These are phyloP conservation scores for Cyclotella atomus DNA, from an alignment of 108 stramenopile genomes.

Conservation along the genomic window DNA sequence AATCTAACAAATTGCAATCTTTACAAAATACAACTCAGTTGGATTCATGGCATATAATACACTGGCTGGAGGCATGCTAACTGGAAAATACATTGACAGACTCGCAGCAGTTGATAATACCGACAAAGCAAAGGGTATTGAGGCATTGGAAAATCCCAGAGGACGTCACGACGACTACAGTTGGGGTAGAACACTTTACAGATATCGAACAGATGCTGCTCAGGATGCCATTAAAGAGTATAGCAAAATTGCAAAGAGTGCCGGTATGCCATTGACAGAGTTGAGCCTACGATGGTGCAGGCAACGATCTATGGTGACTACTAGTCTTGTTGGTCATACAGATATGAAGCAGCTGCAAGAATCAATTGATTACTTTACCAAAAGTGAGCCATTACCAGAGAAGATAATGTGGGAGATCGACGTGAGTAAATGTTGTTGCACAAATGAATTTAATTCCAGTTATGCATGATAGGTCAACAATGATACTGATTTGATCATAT, in stretches of 20 bases:
- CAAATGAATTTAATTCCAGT: too few species aligned
- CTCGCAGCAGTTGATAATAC: conserved; percentile 79
- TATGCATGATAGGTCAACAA: too few species aligned
- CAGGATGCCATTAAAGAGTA: conserved; percentile 81
- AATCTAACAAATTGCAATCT: too few species aligned
- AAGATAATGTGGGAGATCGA: conserved; percentile 92
- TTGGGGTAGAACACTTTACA: conserved; percentile 85
- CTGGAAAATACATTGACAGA: conserved; percentile 82
- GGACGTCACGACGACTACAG: conserved; percentile 88
- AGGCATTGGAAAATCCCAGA: conserved; percentile 69
- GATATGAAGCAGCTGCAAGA: conserved; percentile 81
- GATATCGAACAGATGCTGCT: conserved; percentile 85
- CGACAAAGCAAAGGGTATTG: conserved; percentile 41
- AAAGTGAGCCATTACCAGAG: conserved; percentile 67
- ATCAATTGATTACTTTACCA: conserved; percentile 67
- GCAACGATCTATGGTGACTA: conserved; percentile 76
- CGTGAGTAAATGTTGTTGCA: too few species aligned
- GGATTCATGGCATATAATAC: conserved; percentile 93
- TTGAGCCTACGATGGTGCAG: conserved; percentile 82
- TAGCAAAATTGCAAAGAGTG: conserved; percentile 68
- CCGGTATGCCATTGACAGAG: conserved; percentile 81
- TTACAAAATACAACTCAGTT: too few species aligned
- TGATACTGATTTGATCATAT: too few species aligned
- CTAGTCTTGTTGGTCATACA: conserved; percentile 89
- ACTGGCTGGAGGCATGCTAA: conserved; percentile 90